Conservation (phyloP, 306 rosid species). For the Sicyos edulis region DNA sequence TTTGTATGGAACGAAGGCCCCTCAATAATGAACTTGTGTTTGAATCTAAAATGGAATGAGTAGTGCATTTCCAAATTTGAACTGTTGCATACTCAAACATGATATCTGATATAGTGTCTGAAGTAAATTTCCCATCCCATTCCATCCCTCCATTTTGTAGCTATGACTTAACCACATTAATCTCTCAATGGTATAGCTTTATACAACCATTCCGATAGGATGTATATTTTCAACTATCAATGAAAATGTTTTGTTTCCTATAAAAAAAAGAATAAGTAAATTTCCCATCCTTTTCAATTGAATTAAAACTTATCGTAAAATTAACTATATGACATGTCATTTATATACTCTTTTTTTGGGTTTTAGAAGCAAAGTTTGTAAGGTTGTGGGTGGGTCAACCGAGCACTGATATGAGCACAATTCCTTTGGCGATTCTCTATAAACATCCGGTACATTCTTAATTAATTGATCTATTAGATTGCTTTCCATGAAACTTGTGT, state of each 20-base stretch:
- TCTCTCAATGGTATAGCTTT: too few relatives aligned
- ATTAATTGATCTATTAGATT: slow-evolving; percentile 14
- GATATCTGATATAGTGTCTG: background rate
- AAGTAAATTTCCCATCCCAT: background rate
- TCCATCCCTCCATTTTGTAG: too few relatives aligned
- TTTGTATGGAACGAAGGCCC: background rate
- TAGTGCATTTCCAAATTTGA: slow-evolving; percentile 2
- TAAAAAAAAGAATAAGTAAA: too few relatives aligned
- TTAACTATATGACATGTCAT: background rate
- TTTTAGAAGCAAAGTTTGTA: slow-evolving; percentile 45
- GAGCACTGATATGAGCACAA: slow-evolving; percentile 31
- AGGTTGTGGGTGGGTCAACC: slow-evolving; percentile 74
- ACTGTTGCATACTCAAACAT: background rate
- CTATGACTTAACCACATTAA: too few relatives aligned
- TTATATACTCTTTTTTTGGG: slow-evolving; percentile 14
- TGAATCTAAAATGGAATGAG: background rate
- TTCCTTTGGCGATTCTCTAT: slow-evolving; percentile 64
- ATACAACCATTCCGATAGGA: too few relatives aligned
- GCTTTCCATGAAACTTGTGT: slow-evolving; percentile 5
- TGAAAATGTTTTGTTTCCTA: too few relatives aligned
- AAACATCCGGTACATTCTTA: slow-evolving; percentile 43
- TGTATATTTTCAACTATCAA: too few relatives aligned
- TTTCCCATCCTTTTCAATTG: background rate
- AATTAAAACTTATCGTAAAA: background rate
- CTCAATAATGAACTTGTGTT: background rate